phyloP scores from a whole-genome alignment of 78 protist species.

The Speleostelium caveatum region DNA sequence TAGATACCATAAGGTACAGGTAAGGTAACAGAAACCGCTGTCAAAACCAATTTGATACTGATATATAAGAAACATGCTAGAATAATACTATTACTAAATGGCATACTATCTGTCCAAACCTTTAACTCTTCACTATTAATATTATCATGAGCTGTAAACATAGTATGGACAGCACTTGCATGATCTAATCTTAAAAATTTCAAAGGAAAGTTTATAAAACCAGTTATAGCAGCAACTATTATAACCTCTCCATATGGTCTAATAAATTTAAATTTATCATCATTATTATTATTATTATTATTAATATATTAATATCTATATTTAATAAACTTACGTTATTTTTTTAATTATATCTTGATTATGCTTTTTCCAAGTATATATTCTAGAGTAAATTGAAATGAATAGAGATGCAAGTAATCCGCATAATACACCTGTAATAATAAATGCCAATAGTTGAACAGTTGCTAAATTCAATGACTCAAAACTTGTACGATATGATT shows the following conservation, averaged over 20 bases:
- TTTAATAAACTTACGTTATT: slow-evolving; percentile 11
- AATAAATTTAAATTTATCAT: not conserved
- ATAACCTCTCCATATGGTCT: slow-evolving; percentile 75
- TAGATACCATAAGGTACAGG: slow-evolving; percentile 88
- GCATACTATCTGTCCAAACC: slow-evolving; percentile 59
- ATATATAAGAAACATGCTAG: slow-evolving; percentile 66
- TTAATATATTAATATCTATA: not conserved
- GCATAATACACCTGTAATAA: slow-evolving; percentile 42
- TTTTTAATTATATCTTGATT: slow-evolving; percentile 42
- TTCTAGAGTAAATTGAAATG: slow-evolving; percentile 33
- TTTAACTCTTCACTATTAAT: slow-evolving; percentile 42
- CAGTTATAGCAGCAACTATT: slow-evolving; percentile 53
- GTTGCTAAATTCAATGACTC: slow-evolving; percentile 12
- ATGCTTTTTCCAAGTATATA: slow-evolving; percentile 67
- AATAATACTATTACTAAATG: slow-evolving; percentile 43
- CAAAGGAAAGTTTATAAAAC: slow-evolving; percentile 36
- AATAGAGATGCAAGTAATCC: slow-evolving; percentile 45
- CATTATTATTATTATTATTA: not conserved
- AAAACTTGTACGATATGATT: slow-evolving; percentile 60
- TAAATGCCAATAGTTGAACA: slow-evolving; percentile 58
- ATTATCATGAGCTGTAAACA: slow-evolving; percentile 52
- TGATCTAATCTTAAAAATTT: slow-evolving; percentile 66
- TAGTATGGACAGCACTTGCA: slow-evolving; percentile 67
- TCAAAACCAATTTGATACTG: slow-evolving; percentile 51
- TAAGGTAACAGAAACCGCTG: slow-evolving; percentile 65